Base-by-base conservation (phyloP, 2,329 filamentous ascomycete genomes). In the Tolypocladium capitatum region DNA sequence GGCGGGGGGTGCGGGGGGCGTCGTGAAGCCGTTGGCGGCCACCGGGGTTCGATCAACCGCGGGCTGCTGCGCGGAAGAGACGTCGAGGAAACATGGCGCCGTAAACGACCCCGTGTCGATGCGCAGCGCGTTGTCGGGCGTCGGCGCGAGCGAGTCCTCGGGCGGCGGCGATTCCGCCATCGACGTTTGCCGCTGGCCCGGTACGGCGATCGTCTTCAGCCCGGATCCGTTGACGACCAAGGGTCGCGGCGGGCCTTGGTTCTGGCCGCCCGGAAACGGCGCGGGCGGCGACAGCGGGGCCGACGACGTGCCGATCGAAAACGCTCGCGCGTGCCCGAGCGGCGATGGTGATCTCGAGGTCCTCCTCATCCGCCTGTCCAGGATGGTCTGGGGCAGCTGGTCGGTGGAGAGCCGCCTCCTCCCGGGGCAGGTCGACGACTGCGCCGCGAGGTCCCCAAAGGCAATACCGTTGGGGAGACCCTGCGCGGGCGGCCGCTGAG, bases 321-420 rank as follows among this genome's bases (percentile, higher is more conserved):
- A 66, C 1, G 68, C 66, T 43, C 73, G 68, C 40, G 64, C 60
- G 49, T 76, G 74, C 4, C 74, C 72, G 2, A 76, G 60, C 0
- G 76, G 75, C 4, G 76, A 80, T 13, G 75, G 76, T 5, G 76
- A 80, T 14, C 75, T 68, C 2, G 75, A 78, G 2, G 70, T 70
- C 34, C 73, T 67, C 53, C 68, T 69, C 60, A 77, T 76, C 35
- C 74, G 64, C 24, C 72, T 67, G 47, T 78, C 74, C 7, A 78
- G 63, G 24, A 78, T 68, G 11, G 70, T 69, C 55, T 76, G 75
- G 0, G 75, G 72, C 4, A 73, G 60, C 51, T 77, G 72, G 41
- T 78, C 76, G 1, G 73, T 73, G 0, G 76, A 78, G 11, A 73
- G 58, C 13, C 74, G 66, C 30, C 71, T 67, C 36, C 72, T 66